A percentile compares a stretch with the other conserved stretches of the same genome.
Conservation (phyloP, 352 stramenopile genomes). For the Globisporangium nunn region DNA sequence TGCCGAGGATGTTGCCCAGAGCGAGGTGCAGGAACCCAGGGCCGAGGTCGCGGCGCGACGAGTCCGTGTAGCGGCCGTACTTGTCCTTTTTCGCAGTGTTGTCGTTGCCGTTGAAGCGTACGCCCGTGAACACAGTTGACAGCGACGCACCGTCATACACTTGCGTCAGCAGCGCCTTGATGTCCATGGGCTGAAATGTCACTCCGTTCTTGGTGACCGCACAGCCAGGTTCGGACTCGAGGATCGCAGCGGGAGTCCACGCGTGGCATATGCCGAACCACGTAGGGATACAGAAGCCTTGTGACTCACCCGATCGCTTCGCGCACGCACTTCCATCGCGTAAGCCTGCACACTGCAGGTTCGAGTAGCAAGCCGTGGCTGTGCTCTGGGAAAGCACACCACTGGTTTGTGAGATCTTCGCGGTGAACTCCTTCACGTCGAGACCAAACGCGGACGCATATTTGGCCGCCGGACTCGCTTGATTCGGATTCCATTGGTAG, state of each 20-base stretch:
- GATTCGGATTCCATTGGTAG: slow-evolving; percentile 24
- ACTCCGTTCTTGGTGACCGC: slow-evolving; percentile 34
- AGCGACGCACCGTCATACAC: slow-evolving; percentile 11
- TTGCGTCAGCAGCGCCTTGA: slow-evolving; percentile 37
- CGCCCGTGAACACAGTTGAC: slow-evolving; percentile 9
- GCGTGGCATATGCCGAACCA: slow-evolving; percentile 59
- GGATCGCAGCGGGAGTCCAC: slow-evolving; percentile 29
- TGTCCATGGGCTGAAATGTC: slow-evolving; percentile 39
- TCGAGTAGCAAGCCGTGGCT: slow-evolving; percentile 7
- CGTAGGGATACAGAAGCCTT: slow-evolving; percentile 37
- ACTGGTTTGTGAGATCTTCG: slow-evolving; percentile 16
- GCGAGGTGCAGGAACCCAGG: slow-evolving; percentile 12
- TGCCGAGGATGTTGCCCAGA: slow-evolving; percentile 14
- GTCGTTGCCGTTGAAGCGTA: slow-evolving; percentile 14
- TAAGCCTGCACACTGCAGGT: slow-evolving; percentile 17
- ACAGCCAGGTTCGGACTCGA: slow-evolving; percentile 35
- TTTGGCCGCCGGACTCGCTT: slow-evolving; percentile 28
- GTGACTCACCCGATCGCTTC: slow-evolving; percentile 2
- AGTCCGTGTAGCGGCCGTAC: slow-evolving; percentile 14
- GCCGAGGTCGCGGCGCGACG: slow-evolving; percentile 9
- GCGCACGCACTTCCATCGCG: slow-evolving; percentile 25
- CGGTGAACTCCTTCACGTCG: slow-evolving; percentile 19
- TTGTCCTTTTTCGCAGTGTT: slow-evolving; percentile 9
- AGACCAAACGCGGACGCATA: slow-evolving; percentile 40
- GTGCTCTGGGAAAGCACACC: slow-evolving; percentile 16